Conservation (phyloP, 2,329 filamentous ascomycete species). For the Lecanicillium sp. region DNA sequence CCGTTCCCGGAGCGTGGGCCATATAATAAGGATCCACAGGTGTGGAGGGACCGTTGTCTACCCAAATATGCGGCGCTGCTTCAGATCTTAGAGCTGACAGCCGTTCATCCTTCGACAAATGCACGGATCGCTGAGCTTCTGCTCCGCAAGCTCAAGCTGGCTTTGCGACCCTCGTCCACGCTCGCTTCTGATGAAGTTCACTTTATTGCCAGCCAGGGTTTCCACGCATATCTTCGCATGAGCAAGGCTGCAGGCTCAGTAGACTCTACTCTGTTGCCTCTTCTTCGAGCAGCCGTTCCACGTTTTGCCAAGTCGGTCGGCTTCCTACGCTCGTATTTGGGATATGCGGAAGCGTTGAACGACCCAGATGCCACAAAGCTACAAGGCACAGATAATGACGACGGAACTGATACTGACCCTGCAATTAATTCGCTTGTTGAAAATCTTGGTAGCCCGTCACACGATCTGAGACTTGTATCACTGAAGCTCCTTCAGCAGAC, state of each 20-base stretch:
- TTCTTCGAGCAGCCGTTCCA: slow-evolving; percentile 57
- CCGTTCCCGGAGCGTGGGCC: slow-evolving; percentile 57
- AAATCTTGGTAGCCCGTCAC: slow-evolving; percentile 69
- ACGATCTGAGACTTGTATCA: slow-evolving; percentile 63
- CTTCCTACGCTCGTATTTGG: slow-evolving; percentile 56
- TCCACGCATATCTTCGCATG: slow-evolving; percentile 63
- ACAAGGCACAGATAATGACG: slow-evolving; percentile 2
- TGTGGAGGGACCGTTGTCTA: slow-evolving; percentile 54
- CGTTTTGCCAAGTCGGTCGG: slow-evolving; percentile 56
- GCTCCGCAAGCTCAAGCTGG: slow-evolving; percentile 56
- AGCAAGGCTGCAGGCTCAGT: slow-evolving; percentile 48
- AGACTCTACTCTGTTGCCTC: slow-evolving; percentile 53
- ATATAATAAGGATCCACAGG: slow-evolving; percentile 52
- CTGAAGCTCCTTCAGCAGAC: slow-evolving; percentile 63
- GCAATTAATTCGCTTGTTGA: slow-evolving; percentile 58
- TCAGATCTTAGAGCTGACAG: slow-evolving; percentile 51
- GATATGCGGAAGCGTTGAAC: slow-evolving; percentile 38
- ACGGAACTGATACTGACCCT: slow-evolving; percentile 41
- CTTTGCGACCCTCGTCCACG: slow-evolving; percentile 51
- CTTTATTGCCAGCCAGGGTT: slow-evolving; percentile 68
- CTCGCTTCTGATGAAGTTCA: slow-evolving; percentile 55
- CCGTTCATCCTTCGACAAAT: slow-evolving; percentile 57
- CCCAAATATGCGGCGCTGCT: slow-evolving; percentile 62
- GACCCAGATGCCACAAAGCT: background rate
- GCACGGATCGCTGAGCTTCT: slow-evolving; percentile 58